Percentiles rank a stretch among this genome's conserved stretches.
phyloP scores from a whole-genome alignment of 2,329 filamentous ascomycete species.

The Apiospora koreana region DNA sequence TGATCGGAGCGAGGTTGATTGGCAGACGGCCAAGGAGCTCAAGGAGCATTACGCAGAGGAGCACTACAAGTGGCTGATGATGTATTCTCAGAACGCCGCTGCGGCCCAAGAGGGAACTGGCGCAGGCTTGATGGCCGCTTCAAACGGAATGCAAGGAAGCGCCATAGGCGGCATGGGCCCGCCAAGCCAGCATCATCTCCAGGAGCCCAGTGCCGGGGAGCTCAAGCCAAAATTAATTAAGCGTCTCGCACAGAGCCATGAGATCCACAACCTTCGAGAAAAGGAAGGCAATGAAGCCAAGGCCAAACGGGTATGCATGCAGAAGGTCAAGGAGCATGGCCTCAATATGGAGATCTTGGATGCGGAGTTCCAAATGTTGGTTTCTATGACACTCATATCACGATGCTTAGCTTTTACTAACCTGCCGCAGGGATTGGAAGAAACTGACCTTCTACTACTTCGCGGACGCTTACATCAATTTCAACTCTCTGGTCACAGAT shows the following conservation, averaged over 20 bases:
- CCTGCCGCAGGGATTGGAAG: conserved; percentile 82
- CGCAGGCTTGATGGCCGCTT: conserved; percentile 63
- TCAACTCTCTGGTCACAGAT: conserved; percentile 95
- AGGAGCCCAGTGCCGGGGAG: conserved; percentile 71
- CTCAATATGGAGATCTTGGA: conserved; percentile 98
- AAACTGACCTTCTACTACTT: conserved; percentile 99
- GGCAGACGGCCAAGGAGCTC: conserved; percentile 82
- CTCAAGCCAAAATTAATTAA: conserved; percentile 97
- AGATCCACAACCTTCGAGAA: conserved; percentile 84
- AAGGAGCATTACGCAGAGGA: conserved; percentile 93
- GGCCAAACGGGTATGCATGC: conserved; percentile 93
- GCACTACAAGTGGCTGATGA: conserved; percentile 98
- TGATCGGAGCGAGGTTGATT: conserved; percentile 82
- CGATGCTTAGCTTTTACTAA: neutral
- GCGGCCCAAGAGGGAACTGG: conserved; percentile 59
- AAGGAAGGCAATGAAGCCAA: conserved; percentile 98
- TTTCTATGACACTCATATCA: conserved; percentile 8
- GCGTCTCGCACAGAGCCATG: conserved; percentile 86
- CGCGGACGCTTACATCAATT: conserved; percentile 97
- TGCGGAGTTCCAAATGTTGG: conserved; percentile 97
- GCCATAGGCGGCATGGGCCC: conserved; percentile 79
- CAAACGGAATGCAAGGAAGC: conserved; percentile 66
- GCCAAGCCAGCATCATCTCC: conserved; percentile 70
- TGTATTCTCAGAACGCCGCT: conserved; percentile 85
- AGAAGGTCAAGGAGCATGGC: conserved; percentile 92